Evolutionary conservation across 2,329 filamentous ascomycete genomes (phyloP).

Genomic region (Alternaria arbusti): DNA sequence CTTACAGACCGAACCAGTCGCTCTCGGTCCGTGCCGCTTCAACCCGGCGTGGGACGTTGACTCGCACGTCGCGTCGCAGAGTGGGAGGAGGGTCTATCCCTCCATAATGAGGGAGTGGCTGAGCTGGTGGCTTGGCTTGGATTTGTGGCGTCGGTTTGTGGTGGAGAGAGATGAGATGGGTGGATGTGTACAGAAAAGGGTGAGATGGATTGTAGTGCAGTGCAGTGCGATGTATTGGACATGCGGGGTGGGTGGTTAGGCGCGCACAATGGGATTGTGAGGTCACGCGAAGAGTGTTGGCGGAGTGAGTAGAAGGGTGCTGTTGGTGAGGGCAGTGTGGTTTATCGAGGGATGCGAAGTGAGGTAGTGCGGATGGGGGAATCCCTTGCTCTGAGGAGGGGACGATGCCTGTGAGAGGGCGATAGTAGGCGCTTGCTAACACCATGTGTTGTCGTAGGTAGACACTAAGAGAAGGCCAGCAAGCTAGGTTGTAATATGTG

Average conservation of each 20-base stretch:
- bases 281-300: not conserved
- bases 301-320: not conserved
- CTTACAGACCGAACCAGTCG: not conserved
- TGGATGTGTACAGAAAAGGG: not conserved
- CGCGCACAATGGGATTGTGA: not conserved
- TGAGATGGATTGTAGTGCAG: not conserved
- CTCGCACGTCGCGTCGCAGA: not conserved
- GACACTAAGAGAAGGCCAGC: not conserved
- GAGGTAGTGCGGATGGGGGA: not conserved
- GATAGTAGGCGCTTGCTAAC: not conserved
- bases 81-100: not conserved
- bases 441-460: not conserved
- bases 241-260: not conserved
- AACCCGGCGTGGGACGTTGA: not conserved
- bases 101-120: not conserved
- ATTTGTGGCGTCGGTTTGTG: not conserved
- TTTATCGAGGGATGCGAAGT: not conserved
- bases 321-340: not conserved
- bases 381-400: not conserved
- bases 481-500: not conserved
- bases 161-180: not conserved
- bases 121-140: not conserved
- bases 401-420: not conserved
- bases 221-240: not conserved
- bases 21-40: constrained; percentile 1